Percentiles rank a stretch among this genome's conserved stretches.
Conservation (phyloP, 2,329 filamentous ascomycete genomes). For the Fusarium paranaense region DNA sequence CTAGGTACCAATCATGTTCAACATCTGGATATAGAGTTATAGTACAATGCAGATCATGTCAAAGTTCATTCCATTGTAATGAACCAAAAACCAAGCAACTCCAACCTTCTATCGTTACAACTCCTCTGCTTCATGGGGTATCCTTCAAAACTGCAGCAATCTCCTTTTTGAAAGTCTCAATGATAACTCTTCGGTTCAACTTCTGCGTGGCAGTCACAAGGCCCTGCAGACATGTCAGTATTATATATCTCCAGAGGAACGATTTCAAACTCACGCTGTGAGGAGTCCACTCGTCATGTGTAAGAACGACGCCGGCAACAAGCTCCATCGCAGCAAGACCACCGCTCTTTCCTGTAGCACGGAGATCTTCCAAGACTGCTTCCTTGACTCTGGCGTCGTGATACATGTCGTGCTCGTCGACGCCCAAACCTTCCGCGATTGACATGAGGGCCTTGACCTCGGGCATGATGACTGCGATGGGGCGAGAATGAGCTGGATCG, state of each 20-base stretch:
- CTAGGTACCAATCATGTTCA: background rate
- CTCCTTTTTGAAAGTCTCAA: background rate
- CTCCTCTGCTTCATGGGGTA: background rate
- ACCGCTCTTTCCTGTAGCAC: constrained; percentile 70
- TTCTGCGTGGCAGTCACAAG: constrained; percentile 71
- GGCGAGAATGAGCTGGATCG: constrained; percentile 77
- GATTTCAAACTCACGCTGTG: constrained; percentile 71
- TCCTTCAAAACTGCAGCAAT: background rate
- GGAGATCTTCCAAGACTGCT: constrained; percentile 73
- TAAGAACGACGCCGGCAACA: constrained; percentile 79
- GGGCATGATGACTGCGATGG: constrained; percentile 82
- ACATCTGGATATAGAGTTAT: background rate
- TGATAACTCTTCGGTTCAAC: constrained; percentile 60
- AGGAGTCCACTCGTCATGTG: constrained; percentile 89
- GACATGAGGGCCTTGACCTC: constrained; percentile 71
- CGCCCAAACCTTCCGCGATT: constrained; percentile 68
- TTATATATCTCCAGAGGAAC: background rate
- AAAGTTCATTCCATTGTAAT: background rate
- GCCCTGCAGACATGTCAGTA: constrained; percentile 54
- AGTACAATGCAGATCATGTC: background rate
- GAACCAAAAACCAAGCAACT: background rate
- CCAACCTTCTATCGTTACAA: background rate
- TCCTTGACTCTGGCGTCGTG: constrained; percentile 72
- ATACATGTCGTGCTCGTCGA: constrained; percentile 76
- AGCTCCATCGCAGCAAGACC: constrained; percentile 79